Percentiles rank a stretch among this genome's conserved stretches.
Conservation (phyloP, 108 stramenopile genomes). For the Poteriospumella lacustris region DNA sequence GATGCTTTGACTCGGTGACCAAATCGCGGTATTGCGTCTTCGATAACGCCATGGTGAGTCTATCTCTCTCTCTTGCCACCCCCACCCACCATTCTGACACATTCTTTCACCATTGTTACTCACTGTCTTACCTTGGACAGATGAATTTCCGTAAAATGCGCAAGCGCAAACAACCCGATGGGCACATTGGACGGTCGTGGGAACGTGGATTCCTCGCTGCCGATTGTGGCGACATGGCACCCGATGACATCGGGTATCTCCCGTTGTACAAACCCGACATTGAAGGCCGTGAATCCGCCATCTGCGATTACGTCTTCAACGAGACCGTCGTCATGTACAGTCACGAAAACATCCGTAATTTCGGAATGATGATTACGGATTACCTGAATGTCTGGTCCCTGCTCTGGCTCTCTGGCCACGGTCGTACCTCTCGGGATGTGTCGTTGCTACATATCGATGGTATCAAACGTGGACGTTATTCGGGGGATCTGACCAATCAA, state of each 20-base stretch:
- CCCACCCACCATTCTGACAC: not conserved
- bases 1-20: not conserved
- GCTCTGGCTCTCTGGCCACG: not conserved
- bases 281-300: not conserved
- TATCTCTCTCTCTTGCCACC: not conserved
- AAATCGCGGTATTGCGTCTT: not conserved
- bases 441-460: not conserved
- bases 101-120: not conserved
- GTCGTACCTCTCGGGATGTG: not conserved
- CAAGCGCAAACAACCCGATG: not conserved
- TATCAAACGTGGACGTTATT: not conserved
- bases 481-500: not conserved
- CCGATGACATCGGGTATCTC: not conserved
- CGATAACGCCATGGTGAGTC: constrained; percentile 2
- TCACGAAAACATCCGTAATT: not conserved
- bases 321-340: not conserved
- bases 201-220: constrained; percentile 3
- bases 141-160: constrained; percentile 3
- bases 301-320: constrained; percentile 10
- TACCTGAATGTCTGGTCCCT: not conserved
- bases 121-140: too few relatives aligned
- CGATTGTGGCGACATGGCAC: constrained; percentile 9
- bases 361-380: not conserved
- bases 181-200: not conserved
- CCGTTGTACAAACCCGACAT: constrained; percentile 5